Evolutionary conservation across 352 stramenopile genomes (phyloP), one percentile per base, ranked within the genome.

Genomic region (Globisporangium echinulatum): DNA sequence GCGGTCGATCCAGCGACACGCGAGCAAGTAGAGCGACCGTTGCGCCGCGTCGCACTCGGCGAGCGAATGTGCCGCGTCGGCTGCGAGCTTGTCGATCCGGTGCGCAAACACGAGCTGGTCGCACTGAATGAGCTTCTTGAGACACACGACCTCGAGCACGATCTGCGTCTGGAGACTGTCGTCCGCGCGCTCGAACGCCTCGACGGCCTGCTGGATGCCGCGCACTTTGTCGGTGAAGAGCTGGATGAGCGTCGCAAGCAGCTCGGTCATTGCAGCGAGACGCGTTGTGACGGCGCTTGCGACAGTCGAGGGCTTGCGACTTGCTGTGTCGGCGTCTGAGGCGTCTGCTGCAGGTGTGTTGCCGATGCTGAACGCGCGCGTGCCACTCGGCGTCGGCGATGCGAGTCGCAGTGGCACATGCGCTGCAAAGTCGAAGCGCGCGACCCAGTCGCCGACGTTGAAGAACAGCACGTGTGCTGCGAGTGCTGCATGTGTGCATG

Each of bases 391-490:
- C 14, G 62, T 46, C 38, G 33, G 36, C 10, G 1, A 15, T 39
- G 46, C 50, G 19, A 87, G 66, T 17, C 59, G 66, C 54, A 90
- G 66, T 10, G 77, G 72, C 5, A 79, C 56, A 19, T 77, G 63
- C 14, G 63, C 70, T 10, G 59, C 62, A 25, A 88, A 87, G 43
- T 91, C 81, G 54, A 90, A 88, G 2, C 84, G 77, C 9, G 82
- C 82, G 7, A 91, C 84, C 6, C 73, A 82, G n/a, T 79, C 71
- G 0, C 75, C 84, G 17, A 91, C 82, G 49, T 87, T 91, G 58
- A 93, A 93, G 52, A 90, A 93, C 54, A 93, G 57, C 25, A 91
- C 82, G 53, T 91, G 84, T 13, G 79, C 79, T 55, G 80, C 68
- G 61, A 82, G 72, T 1, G 72, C 77, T 5, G 70, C 59, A 62